These are phyloP conservation scores for Moricandia moricandioides DNA, from an alignment of 345 rosid genomes.

Conservation along the genomic window DNA sequence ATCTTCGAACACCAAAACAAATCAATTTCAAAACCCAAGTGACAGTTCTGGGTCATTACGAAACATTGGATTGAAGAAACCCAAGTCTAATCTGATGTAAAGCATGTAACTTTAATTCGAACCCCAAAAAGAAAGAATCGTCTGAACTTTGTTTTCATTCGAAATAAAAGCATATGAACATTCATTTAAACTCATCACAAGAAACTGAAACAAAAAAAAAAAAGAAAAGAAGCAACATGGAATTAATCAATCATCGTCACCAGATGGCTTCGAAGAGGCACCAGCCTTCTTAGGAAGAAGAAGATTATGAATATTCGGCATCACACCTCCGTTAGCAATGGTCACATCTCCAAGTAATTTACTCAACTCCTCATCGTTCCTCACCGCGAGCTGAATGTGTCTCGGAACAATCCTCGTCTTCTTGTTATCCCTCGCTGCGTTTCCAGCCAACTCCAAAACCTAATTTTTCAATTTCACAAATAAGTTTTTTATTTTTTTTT, in stretches of 20 bases:
- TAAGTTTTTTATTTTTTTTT: not conserved
- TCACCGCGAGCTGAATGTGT: conserved; percentile 83
- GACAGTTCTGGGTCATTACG: not conserved
- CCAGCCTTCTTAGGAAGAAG: conserved; percentile 88
- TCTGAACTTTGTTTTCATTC: not conserved
- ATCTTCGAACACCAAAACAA: too few relatives aligned
- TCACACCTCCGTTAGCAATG: conserved; percentile 90
- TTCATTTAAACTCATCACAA: not conserved
- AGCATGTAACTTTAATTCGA: not conserved
- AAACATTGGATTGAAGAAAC: not conserved
- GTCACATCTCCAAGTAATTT: conserved; percentile 90
- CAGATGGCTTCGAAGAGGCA: conserved; percentile 42
- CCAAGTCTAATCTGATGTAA: not conserved
- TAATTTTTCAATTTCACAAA: not conserved
- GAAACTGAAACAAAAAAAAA: not conserved
- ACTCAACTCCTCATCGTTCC: conserved; percentile 91
- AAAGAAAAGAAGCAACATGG: not conserved
- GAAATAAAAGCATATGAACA: not conserved
- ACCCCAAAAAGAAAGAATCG: not conserved
- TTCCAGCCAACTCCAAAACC: conserved; percentile 89
- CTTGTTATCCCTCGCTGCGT: conserved; percentile 91
- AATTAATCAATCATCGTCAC: conserved; percentile 53
- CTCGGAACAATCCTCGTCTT: conserved; percentile 88
- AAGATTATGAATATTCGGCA: conserved; percentile 93
- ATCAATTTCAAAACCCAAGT: not conserved